phyloP scores from a whole-genome alignment of 2,329 filamentous ascomycete genomes.

The Penicillium sp. region DNA sequence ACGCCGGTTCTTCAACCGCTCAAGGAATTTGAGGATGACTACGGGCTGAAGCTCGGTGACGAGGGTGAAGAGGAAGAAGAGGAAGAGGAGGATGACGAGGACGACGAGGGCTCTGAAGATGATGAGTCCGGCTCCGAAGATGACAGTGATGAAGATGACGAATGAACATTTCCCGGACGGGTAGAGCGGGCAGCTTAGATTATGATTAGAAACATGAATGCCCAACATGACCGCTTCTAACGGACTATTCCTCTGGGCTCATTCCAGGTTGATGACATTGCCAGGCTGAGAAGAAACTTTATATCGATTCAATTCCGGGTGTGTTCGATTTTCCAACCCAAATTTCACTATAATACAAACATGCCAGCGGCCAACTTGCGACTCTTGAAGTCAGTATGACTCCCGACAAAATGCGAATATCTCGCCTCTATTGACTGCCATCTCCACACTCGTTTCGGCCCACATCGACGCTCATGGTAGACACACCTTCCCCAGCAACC shows the following conservation, averaged over 20 bases:
- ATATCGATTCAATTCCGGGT: background rate
- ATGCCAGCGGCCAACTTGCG: too few species aligned
- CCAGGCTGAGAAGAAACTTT: constrained; percentile 1
- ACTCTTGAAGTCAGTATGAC: too few species aligned
- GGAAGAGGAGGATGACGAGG: constrained; percentile 52
- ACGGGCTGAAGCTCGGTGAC: constrained; percentile 64
- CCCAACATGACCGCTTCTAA: background rate
- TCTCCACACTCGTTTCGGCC: too few species aligned
- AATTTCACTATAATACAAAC: too few species aligned
- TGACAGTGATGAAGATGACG: constrained; percentile 38
- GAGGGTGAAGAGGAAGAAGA: constrained; percentile 56
- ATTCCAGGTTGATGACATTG: background rate
- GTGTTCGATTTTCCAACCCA: too few species aligned
- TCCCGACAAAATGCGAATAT: too few species aligned
- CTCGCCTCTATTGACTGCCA: too few species aligned
- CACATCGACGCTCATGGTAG: too few species aligned
- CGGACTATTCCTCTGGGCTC: constrained; percentile 10
- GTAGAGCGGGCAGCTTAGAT: constrained; percentile 7
- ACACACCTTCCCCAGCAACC: background rate
- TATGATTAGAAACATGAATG: constrained; percentile 11
- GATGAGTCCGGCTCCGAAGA: constrained; percentile 45
- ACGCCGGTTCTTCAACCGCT: constrained; percentile 68
- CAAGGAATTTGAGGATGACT: constrained; percentile 80
- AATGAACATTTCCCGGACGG: constrained; percentile 18
- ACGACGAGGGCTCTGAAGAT: constrained; percentile 35